Conservation (phyloP, 495 filamentous ascomycete species). For the Aspergillus ostianus region DNA sequence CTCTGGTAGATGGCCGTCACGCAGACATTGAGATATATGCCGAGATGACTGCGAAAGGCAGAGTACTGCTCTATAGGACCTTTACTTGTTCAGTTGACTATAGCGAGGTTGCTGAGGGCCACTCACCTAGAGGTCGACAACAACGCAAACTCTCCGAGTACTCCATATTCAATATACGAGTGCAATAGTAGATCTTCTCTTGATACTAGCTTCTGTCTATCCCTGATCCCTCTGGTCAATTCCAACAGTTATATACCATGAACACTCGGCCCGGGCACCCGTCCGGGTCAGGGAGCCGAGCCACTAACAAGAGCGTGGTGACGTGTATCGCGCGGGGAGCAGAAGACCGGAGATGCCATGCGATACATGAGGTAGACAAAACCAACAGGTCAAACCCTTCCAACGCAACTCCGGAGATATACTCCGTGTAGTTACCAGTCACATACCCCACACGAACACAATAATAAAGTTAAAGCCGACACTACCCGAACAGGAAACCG, state of each 20-base stretch:
- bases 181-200: too few species aligned
- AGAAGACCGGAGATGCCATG: neutral
- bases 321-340: neutral
- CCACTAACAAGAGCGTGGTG: neutral
- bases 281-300: neutral
- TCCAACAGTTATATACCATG: neutral
- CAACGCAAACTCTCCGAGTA: neutral
- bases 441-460: neutral
- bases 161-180: neutral
- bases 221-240: neutral
- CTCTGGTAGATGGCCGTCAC: constrained; percentile 9
- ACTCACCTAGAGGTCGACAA: neutral
- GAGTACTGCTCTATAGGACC: constrained; percentile 12
- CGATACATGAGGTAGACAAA: neutral
- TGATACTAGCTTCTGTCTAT: too few species aligned
- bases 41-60: constrained; percentile 8
- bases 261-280: neutral
- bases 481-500: neutral
- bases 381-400: neutral
- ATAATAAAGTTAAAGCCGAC: too few species aligned
- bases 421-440: too few species aligned
- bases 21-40: constrained; percentile 11
- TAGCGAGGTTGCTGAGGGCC: neutral
- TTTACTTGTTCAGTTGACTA: neutral
- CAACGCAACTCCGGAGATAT: too few species aligned